Evolutionary conservation across 129 eudicot genomes (phyloP).

Genomic region (Helianthus tuberosus): DNA sequence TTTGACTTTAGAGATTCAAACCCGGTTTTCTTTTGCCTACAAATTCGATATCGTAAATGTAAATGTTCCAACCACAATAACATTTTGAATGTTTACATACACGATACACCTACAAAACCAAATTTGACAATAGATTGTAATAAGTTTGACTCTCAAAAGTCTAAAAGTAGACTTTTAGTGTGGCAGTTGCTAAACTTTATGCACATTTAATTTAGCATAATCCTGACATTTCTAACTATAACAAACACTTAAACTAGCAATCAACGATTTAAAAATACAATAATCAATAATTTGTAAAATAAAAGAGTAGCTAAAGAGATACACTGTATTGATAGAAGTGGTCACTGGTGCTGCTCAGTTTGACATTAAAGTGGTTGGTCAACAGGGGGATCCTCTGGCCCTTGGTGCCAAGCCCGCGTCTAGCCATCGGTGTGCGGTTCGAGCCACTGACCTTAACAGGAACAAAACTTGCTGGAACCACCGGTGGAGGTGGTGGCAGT

Average conservation of each 20-base stretch:
- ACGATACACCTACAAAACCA: background rate
- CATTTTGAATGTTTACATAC: background rate
- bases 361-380: constrained; percentile 64
- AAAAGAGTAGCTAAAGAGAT: constrained; percentile 3
- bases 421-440: constrained; percentile 40
- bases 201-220: too few species aligned
- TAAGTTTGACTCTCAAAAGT: background rate
- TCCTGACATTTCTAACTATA: too few species aligned
- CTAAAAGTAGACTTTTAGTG: background rate
- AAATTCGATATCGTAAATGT: background rate
- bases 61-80: background rate
- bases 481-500: constrained; percentile 50
- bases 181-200: too few species aligned
- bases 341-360: constrained; percentile 37
- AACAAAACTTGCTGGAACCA: constrained; percentile 33
- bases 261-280: too few species aligned
- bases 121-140: background rate
- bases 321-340: constrained; percentile 66
- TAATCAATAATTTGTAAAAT: too few species aligned
- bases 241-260: too few species aligned
- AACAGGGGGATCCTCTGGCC: constrained; percentile 45
- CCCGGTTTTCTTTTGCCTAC: background rate
- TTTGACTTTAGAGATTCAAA: constrained; percentile 18
- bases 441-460: constrained; percentile 26
- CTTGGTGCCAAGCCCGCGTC: constrained; percentile 43